These are phyloP conservation scores for Floccularia luteovirens DNA, from an alignment of 768 basidiomycete genomes.

Conservation along the genomic window DNA sequence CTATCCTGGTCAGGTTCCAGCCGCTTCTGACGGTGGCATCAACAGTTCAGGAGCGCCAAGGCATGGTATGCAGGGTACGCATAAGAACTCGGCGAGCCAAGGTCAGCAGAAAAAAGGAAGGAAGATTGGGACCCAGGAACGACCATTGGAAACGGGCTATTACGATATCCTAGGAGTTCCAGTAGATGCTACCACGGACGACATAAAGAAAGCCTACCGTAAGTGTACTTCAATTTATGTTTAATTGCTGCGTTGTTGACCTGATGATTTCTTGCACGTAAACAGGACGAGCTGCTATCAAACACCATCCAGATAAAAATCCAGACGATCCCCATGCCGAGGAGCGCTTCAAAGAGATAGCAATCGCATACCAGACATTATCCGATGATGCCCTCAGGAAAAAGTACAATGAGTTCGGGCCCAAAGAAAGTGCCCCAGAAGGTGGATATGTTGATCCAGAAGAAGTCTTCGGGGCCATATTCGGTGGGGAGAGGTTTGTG, in stretches of 20 bases:
- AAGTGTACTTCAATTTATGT: slow-evolving; percentile 15
- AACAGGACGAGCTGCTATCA: slow-evolving; percentile 76
- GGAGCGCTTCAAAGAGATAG: slow-evolving; percentile 86
- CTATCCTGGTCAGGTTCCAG: slow-evolving; percentile 55
- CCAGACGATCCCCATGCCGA: slow-evolving; percentile 80
- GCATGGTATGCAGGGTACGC: slow-evolving; percentile 6
- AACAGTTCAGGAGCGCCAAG: slow-evolving; percentile 11
- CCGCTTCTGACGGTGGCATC: slow-evolving; percentile 9
- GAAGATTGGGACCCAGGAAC: slow-evolving; percentile 85
- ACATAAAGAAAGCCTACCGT: slow-evolving; percentile 92
- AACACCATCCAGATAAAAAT: slow-evolving; percentile 91
- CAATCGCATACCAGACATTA: slow-evolving; percentile 83
- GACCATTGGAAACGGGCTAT: slow-evolving; percentile 85
- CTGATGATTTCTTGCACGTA: neutral
- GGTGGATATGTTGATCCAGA: slow-evolving; percentile 88
- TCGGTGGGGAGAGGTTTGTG: slow-evolving; percentile 81
- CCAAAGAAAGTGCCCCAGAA: slow-evolving; percentile 75
- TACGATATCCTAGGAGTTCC: slow-evolving; percentile 80
- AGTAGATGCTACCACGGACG: slow-evolving; percentile 69
- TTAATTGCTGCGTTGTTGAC: slow-evolving; percentile 1
- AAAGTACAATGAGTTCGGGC: slow-evolving; percentile 90
- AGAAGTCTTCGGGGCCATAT: slow-evolving; percentile 75
- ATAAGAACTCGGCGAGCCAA: slow-evolving; percentile 5
- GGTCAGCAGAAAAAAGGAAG: slow-evolving; percentile 40
- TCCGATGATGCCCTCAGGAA: slow-evolving; percentile 68